Conservation (phyloP, 2,329 filamentous ascomycete species). For the Aspergillus fumigatiaffinis region DNA sequence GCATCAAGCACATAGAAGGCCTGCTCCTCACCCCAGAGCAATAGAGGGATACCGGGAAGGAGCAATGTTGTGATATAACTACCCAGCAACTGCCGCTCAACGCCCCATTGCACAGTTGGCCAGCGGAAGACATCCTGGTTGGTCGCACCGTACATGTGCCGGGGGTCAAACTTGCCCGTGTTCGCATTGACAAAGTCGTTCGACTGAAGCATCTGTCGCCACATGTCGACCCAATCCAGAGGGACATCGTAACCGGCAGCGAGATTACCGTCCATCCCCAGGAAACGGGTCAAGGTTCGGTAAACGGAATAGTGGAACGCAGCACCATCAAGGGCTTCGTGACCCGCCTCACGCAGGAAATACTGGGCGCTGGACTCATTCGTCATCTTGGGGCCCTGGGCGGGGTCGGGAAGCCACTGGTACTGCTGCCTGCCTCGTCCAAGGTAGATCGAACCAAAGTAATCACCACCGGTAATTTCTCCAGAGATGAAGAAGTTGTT, state of each 20-base stretch:
- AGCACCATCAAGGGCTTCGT: slow-evolving; percentile 54
- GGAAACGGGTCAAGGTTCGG: slow-evolving; percentile 55
- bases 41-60: slow-evolving; percentile 57
- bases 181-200: slow-evolving; percentile 59
- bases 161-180: slow-evolving; percentile 58
- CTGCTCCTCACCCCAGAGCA: slow-evolving; percentile 63
- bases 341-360: slow-evolving; percentile 51
- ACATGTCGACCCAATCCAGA: slow-evolving; percentile 51
- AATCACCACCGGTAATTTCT: slow-evolving; percentile 60
- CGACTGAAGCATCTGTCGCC: slow-evolving; percentile 52
- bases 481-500: slow-evolving; percentile 61
- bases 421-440: slow-evolving; percentile 56
- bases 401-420: slow-evolving; percentile 44
- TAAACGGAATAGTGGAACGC: slow-evolving; percentile 62
- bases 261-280: slow-evolving; percentile 56
- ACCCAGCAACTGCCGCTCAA: slow-evolving; percentile 53
- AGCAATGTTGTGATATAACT: slow-evolving; percentile 56
- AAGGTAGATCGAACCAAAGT: slow-evolving; percentile 57
- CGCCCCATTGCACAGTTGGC: slow-evolving; percentile 55
- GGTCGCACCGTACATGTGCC: slow-evolving; percentile 60
- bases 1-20: slow-evolving; percentile 60
- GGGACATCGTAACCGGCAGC: slow-evolving; percentile 50
- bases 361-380: slow-evolving; percentile 38
- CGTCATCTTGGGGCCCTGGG: slow-evolving; percentile 47
- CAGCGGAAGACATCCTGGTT: slow-evolving; percentile 64